A percentile compares a stretch with the other conserved stretches of the same genome.
Evolutionary conservation across 2,329 filamentous ascomycete genomes (phyloP).

Genomic region (Cladorrhinum sp.): DNA sequence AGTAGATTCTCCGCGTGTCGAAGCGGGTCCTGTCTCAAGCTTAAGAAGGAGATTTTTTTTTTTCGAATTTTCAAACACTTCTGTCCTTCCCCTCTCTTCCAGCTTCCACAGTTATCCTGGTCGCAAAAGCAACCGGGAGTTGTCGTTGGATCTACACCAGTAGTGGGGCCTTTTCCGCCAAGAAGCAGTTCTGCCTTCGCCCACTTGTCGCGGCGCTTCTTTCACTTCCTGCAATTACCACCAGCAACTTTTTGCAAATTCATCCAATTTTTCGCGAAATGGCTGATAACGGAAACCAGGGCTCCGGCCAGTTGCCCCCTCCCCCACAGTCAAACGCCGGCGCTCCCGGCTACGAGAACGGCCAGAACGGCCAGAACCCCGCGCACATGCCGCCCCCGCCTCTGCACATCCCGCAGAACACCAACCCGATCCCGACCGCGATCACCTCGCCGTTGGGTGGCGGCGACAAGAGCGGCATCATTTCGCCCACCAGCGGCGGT

Average conservation of each 20-base stretch:
- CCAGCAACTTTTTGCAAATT: constrained; percentile 17
- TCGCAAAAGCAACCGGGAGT: neutral
- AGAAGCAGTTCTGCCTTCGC: constrained; percentile 14
- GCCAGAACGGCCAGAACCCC: constrained; percentile 67
- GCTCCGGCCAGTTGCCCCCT: constrained; percentile 64
- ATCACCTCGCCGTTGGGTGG: constrained; percentile 81
- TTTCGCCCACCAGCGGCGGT: constrained; percentile 81
- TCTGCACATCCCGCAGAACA: constrained; percentile 93
- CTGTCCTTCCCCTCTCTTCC: neutral
- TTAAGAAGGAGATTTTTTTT: neutral
- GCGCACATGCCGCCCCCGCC: constrained; percentile 86
- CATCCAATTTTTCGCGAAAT: constrained; percentile 48
- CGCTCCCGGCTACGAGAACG: constrained; percentile 74
- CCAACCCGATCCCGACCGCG: constrained; percentile 88
- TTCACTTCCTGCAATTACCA: constrained; percentile 5
- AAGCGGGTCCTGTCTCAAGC: neutral
- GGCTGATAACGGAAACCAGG: constrained; percentile 70
- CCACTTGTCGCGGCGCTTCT: constrained; percentile 24
- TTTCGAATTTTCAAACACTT: neutral
- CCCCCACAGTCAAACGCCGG: constrained; percentile 66
- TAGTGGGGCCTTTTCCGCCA: constrained; percentile 9
- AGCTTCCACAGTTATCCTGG: neutral
- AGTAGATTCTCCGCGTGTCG: neutral
- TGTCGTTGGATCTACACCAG: neutral
- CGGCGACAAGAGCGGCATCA: constrained; percentile 59